Evolutionary conservation across 169 alveolate genomes (phyloP).

Genomic region (Plasmodium yoelii): DNA sequence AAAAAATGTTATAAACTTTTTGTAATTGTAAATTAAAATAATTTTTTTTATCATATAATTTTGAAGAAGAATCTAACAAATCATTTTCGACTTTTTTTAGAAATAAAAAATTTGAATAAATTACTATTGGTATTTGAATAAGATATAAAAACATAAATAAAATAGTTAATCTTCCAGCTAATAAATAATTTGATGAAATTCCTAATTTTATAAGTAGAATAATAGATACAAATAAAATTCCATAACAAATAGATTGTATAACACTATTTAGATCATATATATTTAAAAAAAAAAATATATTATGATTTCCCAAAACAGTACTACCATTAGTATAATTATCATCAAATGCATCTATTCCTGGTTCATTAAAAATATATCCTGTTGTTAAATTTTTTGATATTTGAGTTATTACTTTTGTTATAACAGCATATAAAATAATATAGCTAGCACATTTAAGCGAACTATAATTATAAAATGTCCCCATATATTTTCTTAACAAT

Average conservation of each 20-base stretch:
- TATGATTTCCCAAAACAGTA: background rate
- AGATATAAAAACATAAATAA: slow-evolving; percentile 53
- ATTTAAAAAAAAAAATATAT: slow-evolving; percentile 30
- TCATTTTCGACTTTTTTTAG: slow-evolving; percentile 27
- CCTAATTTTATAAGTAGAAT: slow-evolving; percentile 39
- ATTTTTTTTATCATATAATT: slow-evolving; percentile 33
- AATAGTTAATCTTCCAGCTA: slow-evolving; percentile 71
- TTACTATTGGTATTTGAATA: slow-evolving; percentile 43
- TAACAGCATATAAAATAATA: slow-evolving; percentile 65
- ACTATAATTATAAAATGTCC: slow-evolving; percentile 76
- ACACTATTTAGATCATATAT: slow-evolving; percentile 45
- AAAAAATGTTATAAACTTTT: slow-evolving; percentile 16
- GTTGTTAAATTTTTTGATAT: slow-evolving; percentile 76
- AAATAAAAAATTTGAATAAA: slow-evolving; percentile 36
- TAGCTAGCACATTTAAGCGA: slow-evolving; percentile 56
- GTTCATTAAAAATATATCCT: slow-evolving; percentile 1
- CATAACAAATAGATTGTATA: slow-evolving; percentile 50
- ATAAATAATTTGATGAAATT: slow-evolving; percentile 57
- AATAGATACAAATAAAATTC: slow-evolving; percentile 23
- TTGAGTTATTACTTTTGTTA: slow-evolving; percentile 73
- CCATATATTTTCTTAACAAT: slow-evolving; percentile 78
- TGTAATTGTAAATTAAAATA: slow-evolving; percentile 53
- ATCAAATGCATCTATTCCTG: slow-evolving; percentile 12
- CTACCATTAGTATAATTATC: slow-evolving; percentile 38
- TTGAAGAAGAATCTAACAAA: background rate